Evolutionary conservation across 202 grass and related monocot species (phyloP).

Genomic region (Dendrocalamus latiflorus): DNA sequence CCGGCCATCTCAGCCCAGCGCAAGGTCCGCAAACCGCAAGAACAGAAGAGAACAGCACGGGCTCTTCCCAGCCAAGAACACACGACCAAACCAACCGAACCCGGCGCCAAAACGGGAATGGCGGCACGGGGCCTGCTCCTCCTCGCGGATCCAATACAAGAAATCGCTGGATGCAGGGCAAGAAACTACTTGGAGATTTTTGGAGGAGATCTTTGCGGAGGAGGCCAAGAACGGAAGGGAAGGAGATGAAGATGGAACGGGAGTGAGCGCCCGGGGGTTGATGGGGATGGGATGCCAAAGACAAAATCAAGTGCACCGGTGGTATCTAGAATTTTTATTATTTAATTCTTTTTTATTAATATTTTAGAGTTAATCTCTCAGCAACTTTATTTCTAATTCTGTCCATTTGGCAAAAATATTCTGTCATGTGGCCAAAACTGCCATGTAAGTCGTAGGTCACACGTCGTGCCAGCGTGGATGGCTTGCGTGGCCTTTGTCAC

Average conservation of each 20-base stretch:
- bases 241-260: background rate
- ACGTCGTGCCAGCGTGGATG: no score
- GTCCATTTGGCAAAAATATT: no score
- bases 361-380: no score
- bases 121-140: background rate
- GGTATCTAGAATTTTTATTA: no score
- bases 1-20: conserved; percentile 5
- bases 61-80: background rate
- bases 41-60: background rate
- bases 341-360: no score
- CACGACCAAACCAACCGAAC: background rate
- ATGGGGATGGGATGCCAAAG: no score
- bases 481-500: no score
- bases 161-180: background rate
- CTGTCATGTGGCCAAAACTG: no score
- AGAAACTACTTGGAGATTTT: background rate
- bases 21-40: conserved; percentile 25
- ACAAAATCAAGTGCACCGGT: no score
- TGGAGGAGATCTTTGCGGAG: background rate
- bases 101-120: conserved; percentile 24
- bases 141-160: background rate
- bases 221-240: background rate
- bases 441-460: no score
- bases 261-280: no score
- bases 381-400: no score